A percentile compares a stretch with the other conserved stretches of the same genome.
Evolutionary conservation across 2,329 filamentous ascomycete genomes (phyloP).

Genomic region (Microdochium nivale): DNA sequence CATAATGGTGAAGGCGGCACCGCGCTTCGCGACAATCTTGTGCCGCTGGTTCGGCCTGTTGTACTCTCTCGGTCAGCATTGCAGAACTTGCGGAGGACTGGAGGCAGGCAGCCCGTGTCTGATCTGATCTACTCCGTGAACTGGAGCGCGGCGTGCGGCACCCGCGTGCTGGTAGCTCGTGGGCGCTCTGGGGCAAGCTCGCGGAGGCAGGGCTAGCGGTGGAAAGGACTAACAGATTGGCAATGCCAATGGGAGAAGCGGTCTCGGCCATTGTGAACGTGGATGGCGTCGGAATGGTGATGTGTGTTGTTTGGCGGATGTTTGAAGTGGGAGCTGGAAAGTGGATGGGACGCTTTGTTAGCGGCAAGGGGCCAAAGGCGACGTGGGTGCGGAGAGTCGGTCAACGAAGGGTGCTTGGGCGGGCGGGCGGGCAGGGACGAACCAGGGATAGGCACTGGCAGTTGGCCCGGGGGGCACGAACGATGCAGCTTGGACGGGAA

Average conservation of each 20-base stretch:
- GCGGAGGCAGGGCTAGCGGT: background rate
- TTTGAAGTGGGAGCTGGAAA: slow-evolving; percentile 7
- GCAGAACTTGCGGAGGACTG: background rate
- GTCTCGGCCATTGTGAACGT: slow-evolving; percentile 50
- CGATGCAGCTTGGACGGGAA: background rate
- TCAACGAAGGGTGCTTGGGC: background rate
- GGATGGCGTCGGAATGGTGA: slow-evolving; percentile 14
- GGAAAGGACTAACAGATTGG: slow-evolving; percentile 41
- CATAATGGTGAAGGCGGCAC: slow-evolving; percentile 99
- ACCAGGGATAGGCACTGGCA: background rate
- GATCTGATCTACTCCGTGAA: background rate
- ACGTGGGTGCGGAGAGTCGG: background rate
- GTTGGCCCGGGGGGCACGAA: background rate
- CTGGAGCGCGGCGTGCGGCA: background rate
- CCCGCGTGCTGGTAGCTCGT: background rate
- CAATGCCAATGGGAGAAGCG: slow-evolving; percentile 64
- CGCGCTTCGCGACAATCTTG: slow-evolving; percentile 73
- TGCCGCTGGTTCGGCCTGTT: slow-evolving; percentile 56
- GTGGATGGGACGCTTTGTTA: background rate
- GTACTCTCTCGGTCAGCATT: background rate
- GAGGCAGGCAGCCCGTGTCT: background rate
- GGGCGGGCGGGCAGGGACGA: background rate
- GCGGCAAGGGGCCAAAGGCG: background rate
- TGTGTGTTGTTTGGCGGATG: slow-evolving; percentile 4
- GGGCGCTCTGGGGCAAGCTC: background rate